Conservation (phyloP, 805 yeast species). For the Lipomyces japonicus region DNA sequence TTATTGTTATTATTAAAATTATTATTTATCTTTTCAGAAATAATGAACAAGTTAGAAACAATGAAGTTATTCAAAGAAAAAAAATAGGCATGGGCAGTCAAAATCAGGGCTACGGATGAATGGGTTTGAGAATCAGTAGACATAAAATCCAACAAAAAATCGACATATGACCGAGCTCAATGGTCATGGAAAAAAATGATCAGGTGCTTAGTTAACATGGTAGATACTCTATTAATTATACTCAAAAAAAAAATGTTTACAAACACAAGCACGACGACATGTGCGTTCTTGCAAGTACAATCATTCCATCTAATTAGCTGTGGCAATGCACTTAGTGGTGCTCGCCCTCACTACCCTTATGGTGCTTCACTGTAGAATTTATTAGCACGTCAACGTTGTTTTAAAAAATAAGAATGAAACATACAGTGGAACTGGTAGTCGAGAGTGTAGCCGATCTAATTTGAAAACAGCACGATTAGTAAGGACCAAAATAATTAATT, state of each 20-base stretch:
- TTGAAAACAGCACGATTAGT: constrained; percentile 44
- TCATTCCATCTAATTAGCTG: neutral
- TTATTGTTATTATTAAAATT: no score
- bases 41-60: no score
- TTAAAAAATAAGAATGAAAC: neutral
- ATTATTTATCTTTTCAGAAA: no score
- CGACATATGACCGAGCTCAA: neutral
- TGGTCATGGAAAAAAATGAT: no score
- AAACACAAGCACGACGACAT: neutral
- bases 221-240: no score
- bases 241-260: neutral
- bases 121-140: no score
- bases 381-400: neutral
- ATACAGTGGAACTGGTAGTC: constrained; percentile 82
- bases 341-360: constrained; percentile 20
- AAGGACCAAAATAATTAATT: constrained; percentile 1
- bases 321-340: constrained; percentile 17
- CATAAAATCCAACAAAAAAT: no score
- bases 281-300: no score
- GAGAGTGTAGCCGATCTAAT: constrained; percentile 74
- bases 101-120: no score
- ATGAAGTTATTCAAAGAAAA: no score
- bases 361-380: constrained; percentile 18
- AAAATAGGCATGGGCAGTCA: no score
- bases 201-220: neutral